Evolutionary conservation across 192 early-diverging fungal species (phyloP), one percentile per base, ranked within the genome.

Genomic region (Gryganskiella cystojenkinii): DNA sequence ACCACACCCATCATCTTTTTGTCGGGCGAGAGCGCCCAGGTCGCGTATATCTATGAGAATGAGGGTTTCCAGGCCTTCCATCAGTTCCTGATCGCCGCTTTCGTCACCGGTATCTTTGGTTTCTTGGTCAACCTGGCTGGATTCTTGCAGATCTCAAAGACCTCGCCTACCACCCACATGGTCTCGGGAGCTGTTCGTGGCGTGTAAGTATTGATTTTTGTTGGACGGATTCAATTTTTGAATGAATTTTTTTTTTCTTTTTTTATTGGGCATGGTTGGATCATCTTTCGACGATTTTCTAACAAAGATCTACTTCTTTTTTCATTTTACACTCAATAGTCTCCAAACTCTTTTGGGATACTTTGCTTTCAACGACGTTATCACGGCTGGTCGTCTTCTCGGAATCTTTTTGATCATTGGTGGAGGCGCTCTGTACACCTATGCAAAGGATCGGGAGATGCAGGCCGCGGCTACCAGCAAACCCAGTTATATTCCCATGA

Each of bases 81-180:
- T 34, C 63, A 43, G 11, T 81, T 83, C 52, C 27, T 83, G 31
- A 27, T 64, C 3, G 82, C 79, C 14, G 68, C 71, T 19, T 59
- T 83, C 13, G 51, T 83, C 34, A 83, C 82, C 27, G 88, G 88
- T 31, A 61, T 88, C 34, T 84, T 89, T 64, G 88, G 88, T 6
- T 89, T 89, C 64, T 67, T 89, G 58, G 83, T 89, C 50, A 89
- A 89, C 73, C 45, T 89, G 19, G 88, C 88, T 19, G 87, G 88
- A 22, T 89, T 89, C 69, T 79, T 89, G 50, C 88, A 88, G 62
- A 89, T 89, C 61, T 88, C 87, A 51, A 84, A 88, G 37, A 89
- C 88, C 27, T 87, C 86, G 0, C 88, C 88, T 7, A 79, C 87
- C 28, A 86, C 84, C 15, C 88, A 89, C 44, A 86, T 87, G 83